Evolutionary conservation across 345 rosid genomes (phyloP).

Genomic region (Microthlaspi erraticum): DNA sequence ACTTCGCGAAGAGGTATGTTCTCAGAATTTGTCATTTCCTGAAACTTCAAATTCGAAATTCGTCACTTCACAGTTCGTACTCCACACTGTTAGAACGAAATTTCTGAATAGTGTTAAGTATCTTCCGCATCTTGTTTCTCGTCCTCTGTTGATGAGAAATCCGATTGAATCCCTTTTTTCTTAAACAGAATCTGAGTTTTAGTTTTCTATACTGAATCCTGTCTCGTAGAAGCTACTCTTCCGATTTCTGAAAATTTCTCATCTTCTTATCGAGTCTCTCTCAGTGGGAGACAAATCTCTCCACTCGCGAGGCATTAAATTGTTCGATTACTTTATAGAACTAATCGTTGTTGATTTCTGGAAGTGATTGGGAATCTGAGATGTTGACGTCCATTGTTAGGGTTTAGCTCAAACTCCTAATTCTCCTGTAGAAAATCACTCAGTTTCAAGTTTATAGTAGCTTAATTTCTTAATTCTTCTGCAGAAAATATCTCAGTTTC

Average conservation of each 20-base stretch:
- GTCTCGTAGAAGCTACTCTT: neutral
- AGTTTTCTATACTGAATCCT: neutral
- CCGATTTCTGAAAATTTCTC: neutral
- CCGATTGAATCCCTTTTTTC: conserved; percentile 1
- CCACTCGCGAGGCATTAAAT: conserved; percentile 2
- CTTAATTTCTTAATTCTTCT: neutral
- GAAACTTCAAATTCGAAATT: conserved; percentile 10
- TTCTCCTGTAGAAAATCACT: neutral
- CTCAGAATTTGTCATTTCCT: neutral
- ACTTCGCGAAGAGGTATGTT: conserved; percentile 25
- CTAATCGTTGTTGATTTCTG: neutral
- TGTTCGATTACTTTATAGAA: neutral
- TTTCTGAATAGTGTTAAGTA: neutral
- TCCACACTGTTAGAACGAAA: neutral
- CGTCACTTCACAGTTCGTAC: conserved; percentile 28
- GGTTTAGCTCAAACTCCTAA: neutral
- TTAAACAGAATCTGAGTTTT: conserved; percentile 29
- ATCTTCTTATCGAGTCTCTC: neutral
- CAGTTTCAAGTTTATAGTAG: neutral
- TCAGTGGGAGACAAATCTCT: neutral
- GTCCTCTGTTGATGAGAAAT: neutral
- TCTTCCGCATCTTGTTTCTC: neutral
- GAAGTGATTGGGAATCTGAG: conserved; percentile 15
- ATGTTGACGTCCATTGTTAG: conserved; percentile 16
- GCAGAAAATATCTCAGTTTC: neutral